Evolutionary conservation across 179 eudicot genomes (phyloP), one percentile per base, ranked within the genome.

Genomic region (Carnegiea gigantea): DNA sequence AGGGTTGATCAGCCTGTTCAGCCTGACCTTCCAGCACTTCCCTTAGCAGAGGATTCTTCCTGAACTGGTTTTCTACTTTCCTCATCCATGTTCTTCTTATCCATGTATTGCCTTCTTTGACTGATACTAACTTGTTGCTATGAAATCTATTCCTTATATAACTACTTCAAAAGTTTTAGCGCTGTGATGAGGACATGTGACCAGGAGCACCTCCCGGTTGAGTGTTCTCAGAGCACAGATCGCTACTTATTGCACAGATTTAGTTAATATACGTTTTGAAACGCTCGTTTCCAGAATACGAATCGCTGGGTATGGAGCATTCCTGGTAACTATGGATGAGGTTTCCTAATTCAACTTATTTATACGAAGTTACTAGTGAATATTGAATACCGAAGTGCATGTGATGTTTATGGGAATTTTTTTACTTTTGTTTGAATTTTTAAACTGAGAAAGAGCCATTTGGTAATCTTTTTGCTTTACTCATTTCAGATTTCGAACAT

Each of bases 401-500:
- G 78, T 30, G 46, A 59, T 53, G 49, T 76, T 54, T 36, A 76
- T 57, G 33, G 30, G 20, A 5, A 2, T 53, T 33, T 76, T 54
- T 9, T 8, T 11, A 2, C 26, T 53, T 18, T 28, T 28, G 38
- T 20, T 20, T 5, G 23, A 26, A 28, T 18, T 53, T 18, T 36
- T 30, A 2, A 13, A 10, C 30, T 70, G 65, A 43, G 1, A 44
- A 70, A 40, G 43, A 49, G 23, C 9, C 46, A 26, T 54, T 23
- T 26, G 40, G 24, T 77, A n/a, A 84, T 77, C 11, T 64, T 77
- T 28, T 59, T 68, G 44, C 20, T 28, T 2, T 76, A 38, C 48
- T 72, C 48, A 78, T 88, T 75, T 77, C 94, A 96, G 99, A 92
- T 95, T 71, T 81, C 97, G 36, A 92, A 92, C 88, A 95, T 96